Conservation (phyloP, 2,329 filamentous ascomycete genomes). For the Polychaeton citri region DNA sequence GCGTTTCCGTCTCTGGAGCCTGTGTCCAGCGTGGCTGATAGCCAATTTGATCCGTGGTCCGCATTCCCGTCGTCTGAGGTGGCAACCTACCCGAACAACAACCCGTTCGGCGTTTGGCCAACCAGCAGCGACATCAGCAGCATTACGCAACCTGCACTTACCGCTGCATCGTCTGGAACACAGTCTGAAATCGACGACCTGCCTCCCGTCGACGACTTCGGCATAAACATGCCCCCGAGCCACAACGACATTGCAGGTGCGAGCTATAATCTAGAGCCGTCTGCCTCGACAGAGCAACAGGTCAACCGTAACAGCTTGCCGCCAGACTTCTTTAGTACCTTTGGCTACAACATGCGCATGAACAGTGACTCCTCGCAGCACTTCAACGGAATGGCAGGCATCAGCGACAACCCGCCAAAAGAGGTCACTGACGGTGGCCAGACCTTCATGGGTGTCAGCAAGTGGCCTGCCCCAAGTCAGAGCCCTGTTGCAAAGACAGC, state of each 20-base stretch:
- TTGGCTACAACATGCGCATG: slow-evolving; percentile 8
- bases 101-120: slow-evolving; percentile 20
- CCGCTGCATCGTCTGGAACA: slow-evolving; percentile 24
- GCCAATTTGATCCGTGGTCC: slow-evolving; percentile 18
- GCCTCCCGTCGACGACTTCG: slow-evolving; percentile 20
- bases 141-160: slow-evolving; percentile 22
- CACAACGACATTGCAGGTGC: slow-evolving; percentile 14
- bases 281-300: slow-evolving; percentile 6
- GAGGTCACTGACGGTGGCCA: neutral
- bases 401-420: slow-evolving; percentile 1
- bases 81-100: slow-evolving; percentile 15
- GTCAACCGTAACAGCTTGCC: slow-evolving; percentile 19
- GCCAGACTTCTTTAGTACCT: slow-evolving; percentile 18
- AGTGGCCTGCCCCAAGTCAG: neutral
- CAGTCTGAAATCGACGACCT: slow-evolving; percentile 25
- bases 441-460: neutral
- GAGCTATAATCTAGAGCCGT: slow-evolving; percentile 4
- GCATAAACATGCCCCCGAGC: slow-evolving; percentile 18
- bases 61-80: slow-evolving; percentile 13
- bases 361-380: neutral
- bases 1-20: slow-evolving; percentile 11
- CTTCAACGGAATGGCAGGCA: slow-evolving; percentile 1
- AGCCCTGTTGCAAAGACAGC: neutral
- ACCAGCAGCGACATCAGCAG: slow-evolving; percentile 10
- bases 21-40: slow-evolving; percentile 14